Evolutionary conservation across 345 rosid species (phyloP).

Genomic region (Anacardium occidentale): DNA sequence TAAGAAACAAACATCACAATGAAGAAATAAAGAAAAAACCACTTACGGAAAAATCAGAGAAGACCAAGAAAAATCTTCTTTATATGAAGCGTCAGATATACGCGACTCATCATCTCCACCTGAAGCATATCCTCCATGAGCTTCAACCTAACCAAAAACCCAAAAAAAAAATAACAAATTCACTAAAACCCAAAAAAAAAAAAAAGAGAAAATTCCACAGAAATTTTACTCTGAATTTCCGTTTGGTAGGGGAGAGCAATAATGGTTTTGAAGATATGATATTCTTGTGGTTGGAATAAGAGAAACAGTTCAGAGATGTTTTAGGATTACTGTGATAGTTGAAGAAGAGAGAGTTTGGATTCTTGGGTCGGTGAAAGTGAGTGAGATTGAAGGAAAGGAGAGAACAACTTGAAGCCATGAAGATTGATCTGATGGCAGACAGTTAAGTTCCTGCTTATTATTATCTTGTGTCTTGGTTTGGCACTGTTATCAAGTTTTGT

Average conservation of each 20-base stretch:
- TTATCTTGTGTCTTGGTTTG: not conserved
- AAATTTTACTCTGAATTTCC: slow-evolving; percentile 34
- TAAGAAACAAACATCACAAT: not conserved
- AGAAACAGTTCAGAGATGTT: slow-evolving; percentile 10
- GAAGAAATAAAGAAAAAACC: slow-evolving; percentile 19
- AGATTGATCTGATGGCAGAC: slow-evolving; percentile 25
- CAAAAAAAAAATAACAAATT: not conserved
- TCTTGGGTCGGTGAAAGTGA: slow-evolving; percentile 22
- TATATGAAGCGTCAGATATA: slow-evolving; percentile 37
- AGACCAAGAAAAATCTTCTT: slow-evolving; percentile 78
- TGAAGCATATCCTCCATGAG: slow-evolving; percentile 44
- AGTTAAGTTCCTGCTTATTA: slow-evolving; percentile 27
- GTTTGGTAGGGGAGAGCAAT: slow-evolving; percentile 26
- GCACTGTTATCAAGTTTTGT: not conserved
- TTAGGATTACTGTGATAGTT: slow-evolving; percentile 6
- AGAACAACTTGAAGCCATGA: slow-evolving; percentile 41
- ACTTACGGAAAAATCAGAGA: slow-evolving; percentile 88
- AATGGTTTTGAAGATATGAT: slow-evolving; percentile 25
- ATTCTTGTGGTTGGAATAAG: slow-evolving; percentile 27
- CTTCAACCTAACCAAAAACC: slow-evolving; percentile 41
- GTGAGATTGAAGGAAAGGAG: slow-evolving; percentile 22
- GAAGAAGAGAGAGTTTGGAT: slow-evolving; percentile 5
- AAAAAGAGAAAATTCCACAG: not conserved
- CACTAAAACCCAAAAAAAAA: no score
- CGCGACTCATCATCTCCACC: slow-evolving; percentile 52